Evolutionary conservation across 192 early-diverging fungal genomes (phyloP).

Genomic region (Glomus cerebriforme): DNA sequence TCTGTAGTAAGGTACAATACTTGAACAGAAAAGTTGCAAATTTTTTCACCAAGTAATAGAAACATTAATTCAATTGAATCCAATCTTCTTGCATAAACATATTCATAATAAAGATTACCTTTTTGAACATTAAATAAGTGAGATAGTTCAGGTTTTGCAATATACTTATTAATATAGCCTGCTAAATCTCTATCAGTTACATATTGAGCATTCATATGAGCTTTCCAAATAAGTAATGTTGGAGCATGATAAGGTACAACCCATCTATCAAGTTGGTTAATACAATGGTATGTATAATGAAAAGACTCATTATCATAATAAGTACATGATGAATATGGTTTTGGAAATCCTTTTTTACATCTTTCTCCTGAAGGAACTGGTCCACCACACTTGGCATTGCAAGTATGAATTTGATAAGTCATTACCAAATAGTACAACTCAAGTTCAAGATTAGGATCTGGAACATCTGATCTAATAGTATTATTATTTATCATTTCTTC

Average conservation of each 20-base stretch:
- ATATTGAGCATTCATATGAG: slow-evolving; percentile 22
- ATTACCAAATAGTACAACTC: not conserved
- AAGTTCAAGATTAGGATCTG: slow-evolving; percentile 4
- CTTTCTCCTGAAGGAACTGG: not conserved
- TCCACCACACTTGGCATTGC: not conserved
- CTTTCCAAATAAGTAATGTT: slow-evolving; percentile 8
- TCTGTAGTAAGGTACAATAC: slow-evolving; percentile 11
- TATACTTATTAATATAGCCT: slow-evolving; percentile 11
- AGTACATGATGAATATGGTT: not conserved
- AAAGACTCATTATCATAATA: not conserved
- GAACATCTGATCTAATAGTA: not conserved
- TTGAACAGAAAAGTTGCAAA: not conserved
- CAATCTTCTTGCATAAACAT: not conserved
- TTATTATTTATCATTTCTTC: slow-evolving; percentile 6
- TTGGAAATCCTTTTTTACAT: slow-evolving; percentile 9
- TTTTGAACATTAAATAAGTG: slow-evolving; percentile 7
- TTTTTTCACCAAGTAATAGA: not conserved
- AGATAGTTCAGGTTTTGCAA: slow-evolving; percentile 10
- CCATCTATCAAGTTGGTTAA: not conserved
- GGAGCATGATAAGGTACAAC: slow-evolving; percentile 5
- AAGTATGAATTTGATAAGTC: slow-evolving; percentile 1
- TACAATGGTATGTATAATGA: slow-evolving; percentile 2
- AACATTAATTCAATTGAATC: slow-evolving; percentile 13
- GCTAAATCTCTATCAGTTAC: not conserved
- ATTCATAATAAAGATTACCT: not conserved